Evolutionary conservation across 179 eudicot species (phyloP).

Genomic region (Nepenthes alata): DNA sequence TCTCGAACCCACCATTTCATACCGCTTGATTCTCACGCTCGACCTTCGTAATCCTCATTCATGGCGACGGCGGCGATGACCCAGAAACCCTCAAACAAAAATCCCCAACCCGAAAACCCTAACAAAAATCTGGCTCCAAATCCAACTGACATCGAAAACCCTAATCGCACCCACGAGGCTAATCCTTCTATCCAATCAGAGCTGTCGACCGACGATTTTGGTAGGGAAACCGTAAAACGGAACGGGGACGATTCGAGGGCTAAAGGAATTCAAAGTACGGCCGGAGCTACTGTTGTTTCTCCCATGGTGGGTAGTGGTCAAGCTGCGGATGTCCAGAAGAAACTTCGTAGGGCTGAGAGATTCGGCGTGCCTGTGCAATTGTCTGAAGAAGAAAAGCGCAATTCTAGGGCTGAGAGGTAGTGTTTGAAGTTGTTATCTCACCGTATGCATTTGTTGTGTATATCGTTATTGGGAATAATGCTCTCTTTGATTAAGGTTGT

Average conservation of each 20-base stretch:
- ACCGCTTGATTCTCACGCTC: slow-evolving; percentile 1
- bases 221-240: neutral
- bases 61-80: slow-evolving; percentile 25
- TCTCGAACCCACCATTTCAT: too few relatives aligned
- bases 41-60: slow-evolving; percentile 6
- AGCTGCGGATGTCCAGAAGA: slow-evolving; percentile 14
- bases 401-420: slow-evolving; percentile 39
- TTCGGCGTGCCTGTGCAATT: slow-evolving; percentile 33
- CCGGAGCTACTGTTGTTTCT: slow-evolving; percentile 6
- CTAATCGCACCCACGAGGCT: slow-evolving; percentile 13
- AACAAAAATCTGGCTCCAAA: slow-evolving; percentile 18
- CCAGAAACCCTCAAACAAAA: slow-evolving; percentile 17
- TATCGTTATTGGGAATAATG: too few relatives aligned
- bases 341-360: slow-evolving; percentile 31
- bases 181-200: neutral
- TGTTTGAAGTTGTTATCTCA: too few relatives aligned
- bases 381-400: slow-evolving; percentile 34
- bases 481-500: too few relatives aligned
- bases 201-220: slow-evolving; percentile 6
- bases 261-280: neutral
- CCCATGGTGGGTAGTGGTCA: slow-evolving; percentile 5
- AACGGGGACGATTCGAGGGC: slow-evolving; percentile 11
- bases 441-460: too few relatives aligned
- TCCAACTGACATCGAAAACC: slow-evolving; percentile 14
- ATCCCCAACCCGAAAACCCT: slow-evolving; percentile 31